These are phyloP conservation scores for Eutypella sp. DNA, from an alignment of 2,329 filamentous ascomycete genomes.

Conservation along the genomic window DNA sequence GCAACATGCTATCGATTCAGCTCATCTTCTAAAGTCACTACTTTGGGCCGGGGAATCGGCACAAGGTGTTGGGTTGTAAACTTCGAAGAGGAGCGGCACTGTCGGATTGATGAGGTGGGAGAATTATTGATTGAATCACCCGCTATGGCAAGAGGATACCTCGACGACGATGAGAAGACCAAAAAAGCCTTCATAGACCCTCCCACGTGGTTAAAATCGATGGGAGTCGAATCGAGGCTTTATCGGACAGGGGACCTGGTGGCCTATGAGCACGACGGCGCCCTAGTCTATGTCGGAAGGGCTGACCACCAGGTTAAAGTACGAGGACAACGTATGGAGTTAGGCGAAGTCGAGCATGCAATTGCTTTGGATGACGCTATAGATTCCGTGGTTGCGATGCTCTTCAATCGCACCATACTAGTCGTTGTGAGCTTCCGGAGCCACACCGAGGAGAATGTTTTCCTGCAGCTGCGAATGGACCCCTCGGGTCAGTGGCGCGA, in stretches of 20 bases:
- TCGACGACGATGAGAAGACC: conserved; percentile 32
- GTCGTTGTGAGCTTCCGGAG: background rate
- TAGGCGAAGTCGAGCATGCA: conserved; percentile 12
- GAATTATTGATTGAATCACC: conserved; percentile 35
- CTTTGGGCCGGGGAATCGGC: background rate
- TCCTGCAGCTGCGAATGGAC: background rate
- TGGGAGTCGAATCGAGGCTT: conserved; percentile 52
- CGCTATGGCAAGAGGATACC: conserved; percentile 32
- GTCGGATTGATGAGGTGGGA: conserved; percentile 25
- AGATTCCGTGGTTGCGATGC: conserved; percentile 4
- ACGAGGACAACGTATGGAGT: conserved; percentile 12
- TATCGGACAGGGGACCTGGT: conserved; percentile 31
- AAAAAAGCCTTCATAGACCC: conserved; percentile 25
- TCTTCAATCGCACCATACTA: conserved; percentile 27
- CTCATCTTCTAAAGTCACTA: background rate
- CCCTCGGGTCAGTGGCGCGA: background rate
- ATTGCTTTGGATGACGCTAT: background rate
- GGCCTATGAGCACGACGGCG: conserved; percentile 32
- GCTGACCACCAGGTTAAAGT: conserved; percentile 39
- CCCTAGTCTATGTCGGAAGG: conserved; percentile 33
- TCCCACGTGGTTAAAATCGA: background rate
- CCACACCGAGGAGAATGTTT: background rate
- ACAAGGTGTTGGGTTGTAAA: background rate
- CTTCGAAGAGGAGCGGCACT: background rate
- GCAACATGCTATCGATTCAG: conserved; percentile 8